Conservation (phyloP, 495 filamentous ascomycete species). For the Bacidia rubella region DNA sequence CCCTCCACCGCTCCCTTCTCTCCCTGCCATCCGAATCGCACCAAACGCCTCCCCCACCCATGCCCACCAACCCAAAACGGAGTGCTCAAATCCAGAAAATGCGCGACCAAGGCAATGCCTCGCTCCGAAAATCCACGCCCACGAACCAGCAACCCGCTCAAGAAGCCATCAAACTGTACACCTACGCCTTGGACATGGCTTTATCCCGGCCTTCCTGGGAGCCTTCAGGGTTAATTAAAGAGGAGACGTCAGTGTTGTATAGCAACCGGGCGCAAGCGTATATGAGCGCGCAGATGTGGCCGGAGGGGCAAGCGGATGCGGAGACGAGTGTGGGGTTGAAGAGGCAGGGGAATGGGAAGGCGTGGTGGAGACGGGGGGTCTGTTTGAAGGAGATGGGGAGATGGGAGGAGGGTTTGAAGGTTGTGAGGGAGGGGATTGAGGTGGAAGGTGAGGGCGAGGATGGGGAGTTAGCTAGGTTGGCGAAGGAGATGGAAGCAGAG, state of each 20-base stretch:
- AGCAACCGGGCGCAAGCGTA: conserved; percentile 82
- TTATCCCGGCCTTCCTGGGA: conserved; percentile 74
- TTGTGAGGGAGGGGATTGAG: conserved; percentile 62
- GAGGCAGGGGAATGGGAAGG: conserved; percentile 76
- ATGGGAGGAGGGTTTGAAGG: conserved; percentile 64
- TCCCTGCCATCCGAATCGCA: conserved; percentile 27
- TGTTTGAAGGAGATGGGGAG: conserved; percentile 84
- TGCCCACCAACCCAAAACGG: conserved; percentile 77
- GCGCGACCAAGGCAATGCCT: conserved; percentile 70
- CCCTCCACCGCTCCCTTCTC: conserved; percentile 58
- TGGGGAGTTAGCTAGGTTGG: conserved; percentile 48
- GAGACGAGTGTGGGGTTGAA: conserved; percentile 82
- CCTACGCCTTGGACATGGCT: conserved; percentile 76
- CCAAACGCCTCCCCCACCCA: conserved; percentile 53
- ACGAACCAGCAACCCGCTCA: conserved; percentile 11
- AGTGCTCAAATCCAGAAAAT: conserved; percentile 76
- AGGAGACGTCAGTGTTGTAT: conserved; percentile 69
- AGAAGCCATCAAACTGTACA: conserved; percentile 75
- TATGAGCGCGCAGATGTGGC: conserved; percentile 66
- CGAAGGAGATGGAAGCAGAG: conserved; percentile 52
- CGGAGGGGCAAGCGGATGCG: conserved; percentile 72
- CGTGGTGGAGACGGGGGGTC: conserved; percentile 75
- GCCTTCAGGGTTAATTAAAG: conserved; percentile 61
- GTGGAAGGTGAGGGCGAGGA: conserved; percentile 63
- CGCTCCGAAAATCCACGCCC: conserved; percentile 63